phyloP scores from a whole-genome alignment of 192 early-diverging fungal genomes.

The Funneliformis geosporum region DNA sequence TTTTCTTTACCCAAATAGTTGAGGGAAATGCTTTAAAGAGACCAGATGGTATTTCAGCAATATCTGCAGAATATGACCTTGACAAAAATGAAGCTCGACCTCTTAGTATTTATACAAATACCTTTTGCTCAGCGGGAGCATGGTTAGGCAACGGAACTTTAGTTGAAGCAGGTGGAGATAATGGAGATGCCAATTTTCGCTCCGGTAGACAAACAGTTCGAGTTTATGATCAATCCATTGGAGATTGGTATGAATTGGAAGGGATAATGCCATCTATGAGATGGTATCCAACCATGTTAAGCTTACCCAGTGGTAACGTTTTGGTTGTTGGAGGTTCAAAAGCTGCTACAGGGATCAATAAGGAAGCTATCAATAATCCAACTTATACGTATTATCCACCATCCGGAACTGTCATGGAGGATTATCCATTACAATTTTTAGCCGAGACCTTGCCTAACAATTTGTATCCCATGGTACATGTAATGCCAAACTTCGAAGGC shows the following conservation, averaged over 20 bases:
- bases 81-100: slow-evolving; percentile 43
- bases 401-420: slow-evolving; percentile 30
- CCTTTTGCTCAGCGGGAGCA: slow-evolving; percentile 57
- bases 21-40: background rate
- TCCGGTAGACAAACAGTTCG: background rate
- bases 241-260: slow-evolving; percentile 47
- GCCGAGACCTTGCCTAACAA: slow-evolving; percentile 8
- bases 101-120: slow-evolving; percentile 50
- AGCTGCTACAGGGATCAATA: slow-evolving; percentile 46
- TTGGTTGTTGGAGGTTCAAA: slow-evolving; percentile 59
- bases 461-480: slow-evolving; percentile 42
- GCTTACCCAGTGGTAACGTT: slow-evolving; percentile 44
- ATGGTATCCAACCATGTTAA: slow-evolving; percentile 53
- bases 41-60: background rate
- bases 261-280: slow-evolving; percentile 42
- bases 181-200: slow-evolving; percentile 22
- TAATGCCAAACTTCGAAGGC: slow-evolving; percentile 41
- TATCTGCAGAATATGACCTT: slow-evolving; percentile 46
- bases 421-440: background rate
- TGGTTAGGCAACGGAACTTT: slow-evolving; percentile 56
- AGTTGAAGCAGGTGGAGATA: slow-evolving; percentile 51
- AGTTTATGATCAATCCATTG: background rate
- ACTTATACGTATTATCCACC: slow-evolving; percentile 45
- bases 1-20: background rate
- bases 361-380: slow-evolving; percentile 48